Conservation (phyloP, 2,329 filamentous ascomycete genomes). For the Pseudogymnoascus sp. region DNA sequence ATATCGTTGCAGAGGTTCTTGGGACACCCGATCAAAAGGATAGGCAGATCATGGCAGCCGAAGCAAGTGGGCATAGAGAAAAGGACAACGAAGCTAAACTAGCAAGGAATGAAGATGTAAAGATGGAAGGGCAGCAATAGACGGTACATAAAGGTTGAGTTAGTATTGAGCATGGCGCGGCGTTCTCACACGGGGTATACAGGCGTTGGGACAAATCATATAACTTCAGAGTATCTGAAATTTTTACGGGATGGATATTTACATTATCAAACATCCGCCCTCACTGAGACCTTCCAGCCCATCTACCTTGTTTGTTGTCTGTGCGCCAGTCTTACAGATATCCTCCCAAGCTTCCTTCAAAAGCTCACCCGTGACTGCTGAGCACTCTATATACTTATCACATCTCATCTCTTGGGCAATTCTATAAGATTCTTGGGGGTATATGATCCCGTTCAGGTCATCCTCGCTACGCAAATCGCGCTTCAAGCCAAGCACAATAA, state of each 20-base stretch:
- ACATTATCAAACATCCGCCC: slow-evolving; percentile 45
- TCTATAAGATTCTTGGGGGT: slow-evolving; percentile 51
- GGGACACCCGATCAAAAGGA: slow-evolving; percentile 32
- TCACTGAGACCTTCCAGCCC: slow-evolving; percentile 39
- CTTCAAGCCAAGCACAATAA: slow-evolving; percentile 52
- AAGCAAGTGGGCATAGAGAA: slow-evolving; percentile 13
- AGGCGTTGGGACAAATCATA: not conserved
- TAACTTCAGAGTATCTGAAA: not conserved
- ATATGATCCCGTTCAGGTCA: slow-evolving; percentile 52
- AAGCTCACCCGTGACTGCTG: slow-evolving; percentile 51
- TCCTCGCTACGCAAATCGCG: slow-evolving; percentile 47
- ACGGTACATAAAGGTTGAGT: not conserved
- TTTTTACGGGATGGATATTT: slow-evolving; percentile 16
- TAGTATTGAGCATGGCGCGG: slow-evolving; percentile 3
- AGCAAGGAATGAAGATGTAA: slow-evolving; percentile 15
- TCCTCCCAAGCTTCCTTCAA: slow-evolving; percentile 51
- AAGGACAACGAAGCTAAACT: slow-evolving; percentile 11
- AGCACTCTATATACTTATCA: slow-evolving; percentile 58
- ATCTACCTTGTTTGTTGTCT: slow-evolving; percentile 34
- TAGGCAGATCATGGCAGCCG: slow-evolving; percentile 23
- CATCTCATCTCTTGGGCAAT: slow-evolving; percentile 49
- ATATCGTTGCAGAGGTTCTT: slow-evolving; percentile 47
- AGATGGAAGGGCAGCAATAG: slow-evolving; percentile 8
- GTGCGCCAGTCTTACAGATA: slow-evolving; percentile 47
- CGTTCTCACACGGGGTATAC: not conserved